Evolutionary conservation across 2,329 filamentous ascomycete genomes (phyloP).

Genomic region (Neofusicoccum laricinum): DNA sequence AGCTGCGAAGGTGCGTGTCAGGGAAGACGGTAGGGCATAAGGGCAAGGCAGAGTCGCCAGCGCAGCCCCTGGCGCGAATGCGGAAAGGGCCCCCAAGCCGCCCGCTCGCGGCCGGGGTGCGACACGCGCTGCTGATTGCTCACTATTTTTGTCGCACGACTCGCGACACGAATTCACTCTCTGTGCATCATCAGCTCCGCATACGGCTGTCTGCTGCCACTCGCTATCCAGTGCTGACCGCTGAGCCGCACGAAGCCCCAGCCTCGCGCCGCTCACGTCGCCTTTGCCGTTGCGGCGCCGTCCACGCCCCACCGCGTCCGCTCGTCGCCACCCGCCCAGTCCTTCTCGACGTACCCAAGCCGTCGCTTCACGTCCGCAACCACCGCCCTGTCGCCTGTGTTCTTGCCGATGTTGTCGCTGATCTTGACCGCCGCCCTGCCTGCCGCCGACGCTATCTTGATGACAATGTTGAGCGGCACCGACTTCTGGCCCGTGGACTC

Average conservation of each 20-base stretch:
- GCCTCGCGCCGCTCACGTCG: background rate
- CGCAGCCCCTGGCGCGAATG: slow-evolving; percentile 15
- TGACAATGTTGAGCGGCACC: slow-evolving; percentile 91
- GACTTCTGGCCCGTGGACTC: slow-evolving; percentile 71
- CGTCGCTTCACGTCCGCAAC: slow-evolving; percentile 80
- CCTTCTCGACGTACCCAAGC: slow-evolving; percentile 80
- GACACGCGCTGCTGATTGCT: background rate
- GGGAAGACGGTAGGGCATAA: slow-evolving; percentile 12
- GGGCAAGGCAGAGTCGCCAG: background rate
- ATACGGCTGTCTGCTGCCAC: background rate
- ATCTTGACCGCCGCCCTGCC: slow-evolving; percentile 88
- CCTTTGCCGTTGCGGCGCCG: background rate
- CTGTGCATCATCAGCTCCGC: slow-evolving; percentile 9
- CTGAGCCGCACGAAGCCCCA: background rate
- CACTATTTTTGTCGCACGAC: slow-evolving; percentile 16
- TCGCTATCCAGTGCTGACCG: background rate
- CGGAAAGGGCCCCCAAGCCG: slow-evolving; percentile 7
- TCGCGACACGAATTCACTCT: slow-evolving; percentile 3
- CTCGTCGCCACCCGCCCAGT: slow-evolving; percentile 83
- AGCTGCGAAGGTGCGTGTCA: background rate
- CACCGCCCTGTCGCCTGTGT: slow-evolving; percentile 79
- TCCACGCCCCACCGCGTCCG: slow-evolving; percentile 68
- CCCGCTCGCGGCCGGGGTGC: background rate
- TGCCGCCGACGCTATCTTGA: slow-evolving; percentile 85
- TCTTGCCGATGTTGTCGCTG: slow-evolving; percentile 84